A percentile compares a stretch with the other conserved stretches of the same genome.
Evolutionary conservation across 225 moss, liverwort and hornwort genomes (phyloP).

Genomic region (Asterella californica): DNA sequence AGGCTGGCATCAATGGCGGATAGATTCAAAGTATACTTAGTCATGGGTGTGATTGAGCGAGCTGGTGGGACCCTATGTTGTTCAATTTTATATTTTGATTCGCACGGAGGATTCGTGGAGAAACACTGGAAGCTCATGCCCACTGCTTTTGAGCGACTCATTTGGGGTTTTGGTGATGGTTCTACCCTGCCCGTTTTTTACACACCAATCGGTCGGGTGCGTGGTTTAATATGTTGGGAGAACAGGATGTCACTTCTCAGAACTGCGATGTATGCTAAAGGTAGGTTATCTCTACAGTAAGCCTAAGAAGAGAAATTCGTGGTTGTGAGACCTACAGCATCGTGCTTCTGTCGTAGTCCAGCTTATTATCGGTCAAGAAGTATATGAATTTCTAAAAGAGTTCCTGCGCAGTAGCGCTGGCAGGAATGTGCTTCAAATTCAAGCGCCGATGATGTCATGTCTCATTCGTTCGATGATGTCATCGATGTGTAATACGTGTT

Average conservation of each 20-base stretch:
- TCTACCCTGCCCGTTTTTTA: conserved; percentile 70
- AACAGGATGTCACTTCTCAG: conserved; percentile 83
- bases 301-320: not conserved
- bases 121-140: conserved; percentile 85
- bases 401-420: not conserved
- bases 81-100: conserved; percentile 49
- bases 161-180: conserved; percentile 84
- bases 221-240: conserved; percentile 83
- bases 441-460: not conserved
- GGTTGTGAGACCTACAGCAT: not conserved
- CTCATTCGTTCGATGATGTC: no score
- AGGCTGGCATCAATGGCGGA: conserved; percentile 51
- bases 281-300: conserved; percentile 19
- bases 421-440: not conserved
- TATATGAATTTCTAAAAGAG: not conserved
- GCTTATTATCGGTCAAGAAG: not conserved
- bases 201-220: conserved; percentile 62
- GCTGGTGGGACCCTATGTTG: conserved; percentile 64
- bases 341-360: not conserved
- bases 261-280: conserved; percentile 80
- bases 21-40: conserved; percentile 47
- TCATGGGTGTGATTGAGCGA: conserved; percentile 64
- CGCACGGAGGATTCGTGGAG: conserved; percentile 54
- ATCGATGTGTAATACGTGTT: not conserved
- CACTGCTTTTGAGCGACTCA: conserved; percentile 63